These are phyloP conservation scores for Tulasnella sp. DNA, from an alignment of 768 basidiomycete genomes.

Conservation along the genomic window DNA sequence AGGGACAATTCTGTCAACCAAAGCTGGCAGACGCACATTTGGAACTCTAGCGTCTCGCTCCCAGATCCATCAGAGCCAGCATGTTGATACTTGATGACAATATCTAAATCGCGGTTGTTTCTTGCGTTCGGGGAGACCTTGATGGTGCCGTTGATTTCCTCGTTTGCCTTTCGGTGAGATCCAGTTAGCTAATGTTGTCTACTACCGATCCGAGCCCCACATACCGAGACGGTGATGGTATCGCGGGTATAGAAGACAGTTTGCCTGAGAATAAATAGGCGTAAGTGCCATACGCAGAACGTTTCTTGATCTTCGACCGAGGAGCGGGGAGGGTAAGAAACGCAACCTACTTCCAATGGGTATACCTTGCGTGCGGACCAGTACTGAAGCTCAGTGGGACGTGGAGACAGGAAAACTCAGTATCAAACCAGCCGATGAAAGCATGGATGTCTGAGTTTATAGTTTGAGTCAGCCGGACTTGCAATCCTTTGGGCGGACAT, in stretches of 20 bases:
- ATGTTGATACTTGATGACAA: constrained; percentile 67
- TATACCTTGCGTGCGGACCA: constrained; percentile 94
- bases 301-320: not conserved
- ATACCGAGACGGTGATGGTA: constrained; percentile 54
- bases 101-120: constrained; percentile 95
- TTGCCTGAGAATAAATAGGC: constrained; percentile 50
- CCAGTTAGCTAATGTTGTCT: not conserved
- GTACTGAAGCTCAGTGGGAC: constrained; percentile 95
- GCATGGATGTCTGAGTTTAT: constrained; percentile 76
- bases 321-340: not conserved
- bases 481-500: constrained; percentile 34
- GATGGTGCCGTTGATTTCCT: constrained; percentile 67
- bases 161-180: constrained; percentile 47
- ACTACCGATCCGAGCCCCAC: constrained; percentile 8
- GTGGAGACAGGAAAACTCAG: constrained; percentile 91
- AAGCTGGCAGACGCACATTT: constrained; percentile 68
- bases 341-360: constrained; percentile 84
- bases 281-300: constrained; percentile 1
- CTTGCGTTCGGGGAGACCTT: constrained; percentile 82
- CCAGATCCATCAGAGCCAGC: constrained; percentile 35
- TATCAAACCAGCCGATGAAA: constrained; percentile 99
- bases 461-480: not conserved
- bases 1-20: constrained; percentile 19
- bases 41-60: constrained; percentile 55
- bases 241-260: constrained; percentile 96